Base-by-base conservation (phyloP, 2,329 filamentous ascomycete species). In the Alternaria sp. region DNA sequence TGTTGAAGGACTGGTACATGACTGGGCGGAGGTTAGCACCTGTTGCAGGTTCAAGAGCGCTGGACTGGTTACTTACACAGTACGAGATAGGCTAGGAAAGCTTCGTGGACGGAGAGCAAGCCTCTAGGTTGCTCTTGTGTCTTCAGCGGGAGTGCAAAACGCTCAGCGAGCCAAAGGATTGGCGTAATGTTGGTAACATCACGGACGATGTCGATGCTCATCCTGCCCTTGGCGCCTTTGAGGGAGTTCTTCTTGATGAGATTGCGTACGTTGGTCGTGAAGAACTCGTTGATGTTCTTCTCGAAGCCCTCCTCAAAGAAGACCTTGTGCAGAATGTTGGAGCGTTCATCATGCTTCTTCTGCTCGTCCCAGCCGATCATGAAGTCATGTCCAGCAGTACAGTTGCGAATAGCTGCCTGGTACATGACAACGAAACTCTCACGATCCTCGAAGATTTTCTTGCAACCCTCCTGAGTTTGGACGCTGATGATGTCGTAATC, bases 161-260 rank as follows among this genome's bases (percentile, higher is more conserved):
- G 84, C 3, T 90, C 83, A 0, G 86, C 88, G 44, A 91, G 81
- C 70, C 87, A 92, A 69, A 88, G 84, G 4, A 89, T 87, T 6
- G 90, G 89, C 0, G 85, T 86, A 25, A 91, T 79, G 73, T 93
- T 93, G 25, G 87, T 89, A 1, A 93, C 86, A 63, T 92, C 89
- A 23, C 89, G 86, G 10, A 92, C 82, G 5, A 85, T 83, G 57
- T 86, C 83, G 67, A 86, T 84, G 1, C 83, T 82, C 36, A 81
- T 81, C 46, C 80, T 77, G 21, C 77, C 76, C 44, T 81, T 81
- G n/a, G 78, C 76, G 59, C 84, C 85, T 47, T 80, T 80, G 15
- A 86, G 73, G 0, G 1, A 85, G 66, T 81, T 82, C 51, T 83
- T 76, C 62, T 82, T 77, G 67, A 86, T 85, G 10, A 85, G 79